Base-by-base conservation (phyloP, 2,329 filamentous ascomycete species). In the Huntiella abstrusa region DNA sequence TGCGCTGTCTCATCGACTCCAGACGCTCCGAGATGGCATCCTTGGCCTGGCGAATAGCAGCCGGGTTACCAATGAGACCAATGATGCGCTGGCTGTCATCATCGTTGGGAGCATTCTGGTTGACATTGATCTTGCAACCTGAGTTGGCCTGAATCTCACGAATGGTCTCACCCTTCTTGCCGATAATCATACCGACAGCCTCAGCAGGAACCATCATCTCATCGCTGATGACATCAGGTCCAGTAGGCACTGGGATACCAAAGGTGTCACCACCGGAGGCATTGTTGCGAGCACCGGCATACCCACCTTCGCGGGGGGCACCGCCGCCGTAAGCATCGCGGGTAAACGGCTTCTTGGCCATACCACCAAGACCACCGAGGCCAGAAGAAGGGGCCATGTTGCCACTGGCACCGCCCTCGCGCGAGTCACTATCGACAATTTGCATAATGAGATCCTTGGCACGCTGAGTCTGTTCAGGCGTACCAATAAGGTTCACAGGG, bases 111-210 rank as follows among this genome's bases (percentile, higher is more conserved):
- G 81, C 81, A 33, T 77, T 79, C 55, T 83, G 83, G 32, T 83
- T 83, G 19, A 94, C 86, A 56, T 94, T 94, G 67, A 94, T 93
- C 66, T 93, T 93, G 71, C 87, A 94, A 40, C 83, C 82, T 4
- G 84, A 91, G 32, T 68, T 72, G 57, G 77, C 80, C 61, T 94
- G 86, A 80, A 94, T 92, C 54, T 93, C 84, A 53, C 87, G 85
- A 58, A 94, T 94, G 0, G 86, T 92, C 64, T 94, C 86, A 53
- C 86, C 86, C 48, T 84, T 83, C 67, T 93, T 93, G 53, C 87
- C 86, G 51, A 94, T 94, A 53, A 94, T 93, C 86, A 94, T 94
- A 51, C 86, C 86, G 46, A 94, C 86, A 4, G 86, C 82, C 59
- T 94, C 86, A 16, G 85, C 88, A 10, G 86, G 86, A 7, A 94